phyloP scores from a whole-genome alignment of 306 rosid species.

The Carpinus viminea region DNA sequence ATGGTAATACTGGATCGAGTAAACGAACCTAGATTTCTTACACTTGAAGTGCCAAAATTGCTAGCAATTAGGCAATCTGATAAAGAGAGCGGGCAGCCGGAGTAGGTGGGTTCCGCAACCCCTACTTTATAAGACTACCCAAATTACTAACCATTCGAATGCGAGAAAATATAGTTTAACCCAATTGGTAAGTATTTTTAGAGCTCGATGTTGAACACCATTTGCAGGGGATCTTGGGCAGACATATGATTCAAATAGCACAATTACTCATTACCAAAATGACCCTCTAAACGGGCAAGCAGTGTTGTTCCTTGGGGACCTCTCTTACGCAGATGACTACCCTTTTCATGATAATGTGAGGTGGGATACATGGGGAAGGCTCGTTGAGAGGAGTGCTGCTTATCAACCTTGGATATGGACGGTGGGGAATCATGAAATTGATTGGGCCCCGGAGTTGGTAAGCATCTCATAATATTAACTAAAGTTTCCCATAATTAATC shows the following conservation, averaged over 20 bases:
- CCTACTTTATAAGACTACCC: too few species aligned
- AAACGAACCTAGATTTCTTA: too few species aligned
- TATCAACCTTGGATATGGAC: constrained; percentile 99
- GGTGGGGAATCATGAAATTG: constrained; percentile 84
- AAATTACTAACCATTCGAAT: too few species aligned
- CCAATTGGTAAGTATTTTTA: too few species aligned
- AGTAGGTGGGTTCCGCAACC: too few species aligned
- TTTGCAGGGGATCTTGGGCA: constrained; percentile 87
- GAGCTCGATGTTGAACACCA: not conserved
- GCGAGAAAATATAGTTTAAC: too few species aligned
- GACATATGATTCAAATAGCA: constrained; percentile 69
- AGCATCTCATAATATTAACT: constrained; percentile 22
- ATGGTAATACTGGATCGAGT: too few species aligned
- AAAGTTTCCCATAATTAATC: too few species aligned
- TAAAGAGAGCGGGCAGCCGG: too few species aligned
- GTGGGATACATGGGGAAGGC: constrained; percentile 92
- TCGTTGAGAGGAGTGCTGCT: constrained; percentile 69
- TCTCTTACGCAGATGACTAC: constrained; percentile 70
- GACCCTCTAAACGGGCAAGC: constrained; percentile 60
- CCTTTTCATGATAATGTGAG: constrained; percentile 66
- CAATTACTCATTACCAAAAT: constrained; percentile 65
- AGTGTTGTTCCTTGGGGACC: constrained; percentile 72
- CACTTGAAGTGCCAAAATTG: too few species aligned
- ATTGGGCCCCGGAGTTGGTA: constrained; percentile 71
- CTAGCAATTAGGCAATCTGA: too few species aligned